Evolutionary conservation across 2,329 filamentous ascomycete genomes (phyloP).

Genomic region (Aspergillus tamarii): DNA sequence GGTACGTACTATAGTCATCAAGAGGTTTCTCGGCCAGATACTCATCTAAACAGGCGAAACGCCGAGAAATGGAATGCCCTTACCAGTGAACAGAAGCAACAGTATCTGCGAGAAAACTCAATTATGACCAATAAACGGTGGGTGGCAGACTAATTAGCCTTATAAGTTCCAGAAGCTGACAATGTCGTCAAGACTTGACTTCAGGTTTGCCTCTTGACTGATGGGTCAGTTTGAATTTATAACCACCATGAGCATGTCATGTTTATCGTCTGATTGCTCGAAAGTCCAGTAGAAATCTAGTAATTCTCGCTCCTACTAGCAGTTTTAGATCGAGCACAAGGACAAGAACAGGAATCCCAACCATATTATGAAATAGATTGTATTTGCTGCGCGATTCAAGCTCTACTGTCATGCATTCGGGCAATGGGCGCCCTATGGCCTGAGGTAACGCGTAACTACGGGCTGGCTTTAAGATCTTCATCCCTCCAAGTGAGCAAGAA

Average conservation of each 20-base stretch:
- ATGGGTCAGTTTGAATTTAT: neutral
- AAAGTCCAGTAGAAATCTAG: neutral
- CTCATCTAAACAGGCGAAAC: neutral
- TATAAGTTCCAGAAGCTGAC: neutral
- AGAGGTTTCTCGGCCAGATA: rapidly evolving
- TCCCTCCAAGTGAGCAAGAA: slow-evolving; percentile 39
- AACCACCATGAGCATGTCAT: neutral
- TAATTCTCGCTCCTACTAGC: neutral
- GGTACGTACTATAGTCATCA: neutral
- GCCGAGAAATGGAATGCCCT: slow-evolving; percentile 34
- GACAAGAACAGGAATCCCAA: too few species aligned
- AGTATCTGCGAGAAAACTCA: slow-evolving; percentile 35
- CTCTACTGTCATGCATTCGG: too few species aligned
- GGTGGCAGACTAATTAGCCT: neutral
- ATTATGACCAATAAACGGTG: slow-evolving; percentile 35
- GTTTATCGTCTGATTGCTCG: neutral
- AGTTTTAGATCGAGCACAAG: neutral
- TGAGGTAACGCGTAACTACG: too few species aligned
- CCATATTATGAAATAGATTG: too few species aligned
- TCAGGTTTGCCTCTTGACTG: slow-evolving; percentile 28
- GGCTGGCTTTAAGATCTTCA: too few species aligned
- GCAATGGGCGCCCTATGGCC: too few species aligned
- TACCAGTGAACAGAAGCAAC: slow-evolving; percentile 31
- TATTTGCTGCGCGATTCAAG: too few species aligned
- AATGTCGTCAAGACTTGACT: slow-evolving; percentile 35